Percentiles rank a stretch among this genome's conserved stretches.
phyloP scores from a whole-genome alignment of 2,329 filamentous ascomycete species.

The Venturiaceae sp. region DNA sequence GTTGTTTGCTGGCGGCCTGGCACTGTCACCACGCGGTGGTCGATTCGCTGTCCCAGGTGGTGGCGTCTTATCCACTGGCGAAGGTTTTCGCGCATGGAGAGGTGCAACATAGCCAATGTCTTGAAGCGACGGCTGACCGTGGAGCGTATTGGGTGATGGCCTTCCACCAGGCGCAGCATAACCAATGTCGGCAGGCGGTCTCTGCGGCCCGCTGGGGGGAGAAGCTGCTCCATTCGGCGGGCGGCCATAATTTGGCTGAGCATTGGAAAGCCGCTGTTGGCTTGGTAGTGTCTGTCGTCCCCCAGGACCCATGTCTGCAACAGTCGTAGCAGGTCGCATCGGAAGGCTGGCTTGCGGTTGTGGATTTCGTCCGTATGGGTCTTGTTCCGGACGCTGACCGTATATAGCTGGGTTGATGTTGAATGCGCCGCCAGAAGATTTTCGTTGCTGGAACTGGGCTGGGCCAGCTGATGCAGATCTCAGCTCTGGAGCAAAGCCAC shows the following conservation, averaged over 20 bases:
- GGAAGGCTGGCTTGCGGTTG: neutral
- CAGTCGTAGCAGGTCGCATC: slow-evolving; percentile 3
- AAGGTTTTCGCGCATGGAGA: neutral
- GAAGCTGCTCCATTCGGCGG: neutral
- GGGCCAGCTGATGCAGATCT: slow-evolving; percentile 37
- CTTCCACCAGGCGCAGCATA: slow-evolving; percentile 2
- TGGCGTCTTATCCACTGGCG: neutral
- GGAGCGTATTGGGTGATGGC: neutral
- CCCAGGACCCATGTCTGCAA: neutral
- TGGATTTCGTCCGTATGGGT: neutral
- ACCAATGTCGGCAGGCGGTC: neutral
- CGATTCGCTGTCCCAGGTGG: neutral
- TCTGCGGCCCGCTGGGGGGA: neutral
- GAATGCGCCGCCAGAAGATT: slow-evolving; percentile 35
- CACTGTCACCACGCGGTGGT: slow-evolving; percentile 1
- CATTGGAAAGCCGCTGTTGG: neutral
- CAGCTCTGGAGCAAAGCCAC: slow-evolving; percentile 33
- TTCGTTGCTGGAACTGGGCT: slow-evolving; percentile 45
- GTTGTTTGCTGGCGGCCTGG: neutral
- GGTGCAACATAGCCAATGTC: slow-evolving; percentile 9
- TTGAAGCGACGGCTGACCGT: neutral
- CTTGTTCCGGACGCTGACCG: slow-evolving; percentile 14
- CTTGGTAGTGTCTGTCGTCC: neutral
- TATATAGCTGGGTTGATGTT: slow-evolving; percentile 38
- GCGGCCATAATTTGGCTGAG: neutral